Conservation (phyloP, 768 basidiomycete genomes). For the Pisolithus albus region DNA sequence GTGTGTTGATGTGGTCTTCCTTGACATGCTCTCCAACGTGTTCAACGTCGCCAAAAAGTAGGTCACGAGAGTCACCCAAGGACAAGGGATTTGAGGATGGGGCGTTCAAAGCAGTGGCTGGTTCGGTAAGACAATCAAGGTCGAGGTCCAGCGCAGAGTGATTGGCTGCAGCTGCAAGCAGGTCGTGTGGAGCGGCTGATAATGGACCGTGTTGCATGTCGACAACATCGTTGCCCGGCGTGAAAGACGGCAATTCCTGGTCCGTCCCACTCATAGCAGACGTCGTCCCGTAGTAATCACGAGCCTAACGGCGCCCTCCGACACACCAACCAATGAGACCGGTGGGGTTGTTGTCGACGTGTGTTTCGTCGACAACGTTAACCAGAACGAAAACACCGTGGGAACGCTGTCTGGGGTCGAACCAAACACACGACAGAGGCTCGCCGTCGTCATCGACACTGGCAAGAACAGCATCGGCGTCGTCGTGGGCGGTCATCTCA, state of each 20-base stretch:
- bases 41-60: slow-evolving; percentile 27
- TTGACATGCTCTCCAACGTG: slow-evolving; percentile 29
- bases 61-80: slow-evolving; percentile 26
- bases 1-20: slow-evolving; percentile 26
- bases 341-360: not conserved
- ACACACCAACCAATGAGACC: not conserved
- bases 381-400: not conserved
- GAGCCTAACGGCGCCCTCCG: too few species aligned
- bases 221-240: slow-evolving; percentile 24
- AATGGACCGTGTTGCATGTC: slow-evolving; percentile 29
- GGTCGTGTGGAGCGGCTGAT: slow-evolving; percentile 25
- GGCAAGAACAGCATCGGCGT: not conserved
- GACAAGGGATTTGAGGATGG: slow-evolving; percentile 19
- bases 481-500: not conserved
- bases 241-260: slow-evolving; percentile 26
- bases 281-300: slow-evolving; percentile 4
- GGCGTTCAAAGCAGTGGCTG: slow-evolving; percentile 23
- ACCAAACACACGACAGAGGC: not conserved
- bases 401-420: not conserved
- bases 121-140: slow-evolving; percentile 21
- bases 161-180: slow-evolving; percentile 25
- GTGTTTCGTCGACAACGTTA: not conserved
- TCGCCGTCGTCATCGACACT: not conserved
- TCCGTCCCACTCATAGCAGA: slow-evolving; percentile 39
- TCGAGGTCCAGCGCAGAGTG: slow-evolving; percentile 25